Percentiles rank a stretch among this genome's conserved stretches.
Evolutionary conservation across 306 rosid species (phyloP).

Genomic region (Trichosanthes truncata): DNA sequence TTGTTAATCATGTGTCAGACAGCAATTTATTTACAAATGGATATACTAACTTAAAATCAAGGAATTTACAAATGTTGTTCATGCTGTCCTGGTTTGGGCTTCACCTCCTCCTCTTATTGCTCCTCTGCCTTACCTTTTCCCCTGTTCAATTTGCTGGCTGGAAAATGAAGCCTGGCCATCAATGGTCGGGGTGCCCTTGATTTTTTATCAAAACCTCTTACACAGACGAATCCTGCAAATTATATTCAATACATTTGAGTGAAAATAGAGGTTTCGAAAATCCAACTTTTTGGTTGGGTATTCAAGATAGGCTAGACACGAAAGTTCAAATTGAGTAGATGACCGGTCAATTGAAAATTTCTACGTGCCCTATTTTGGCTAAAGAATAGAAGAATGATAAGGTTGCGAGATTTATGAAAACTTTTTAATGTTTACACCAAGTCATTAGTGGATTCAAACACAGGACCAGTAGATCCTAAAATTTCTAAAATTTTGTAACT

Average conservation of each 20-base stretch:
- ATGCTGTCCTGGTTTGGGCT: background rate
- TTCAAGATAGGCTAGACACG: background rate
- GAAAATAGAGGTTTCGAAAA: background rate
- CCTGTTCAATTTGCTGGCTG: constrained; percentile 18
- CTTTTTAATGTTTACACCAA: background rate
- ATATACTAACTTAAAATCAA: background rate
- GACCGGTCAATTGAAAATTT: background rate
- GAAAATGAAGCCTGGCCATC: constrained; percentile 22
- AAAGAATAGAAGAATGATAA: background rate
- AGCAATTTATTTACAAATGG: constrained; percentile 8
- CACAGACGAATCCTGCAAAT: constrained; percentile 15
- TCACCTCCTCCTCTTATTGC: background rate
- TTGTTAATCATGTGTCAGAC: constrained; percentile 1
- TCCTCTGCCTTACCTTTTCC: constrained; percentile 7
- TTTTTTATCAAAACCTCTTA: constrained; percentile 19
- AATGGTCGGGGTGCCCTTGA: constrained; percentile 19
- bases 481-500: background rate
- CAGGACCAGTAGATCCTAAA: background rate
- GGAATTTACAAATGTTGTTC: background rate
- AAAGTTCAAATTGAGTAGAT: background rate
- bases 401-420: background rate
- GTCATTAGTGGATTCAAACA: too few species aligned
- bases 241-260: background rate
- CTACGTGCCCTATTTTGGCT: background rate
- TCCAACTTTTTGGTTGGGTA: background rate